Conservation (phyloP, 2,329 filamentous ascomycete species). For the Sarocladiaceae sp. region DNA sequence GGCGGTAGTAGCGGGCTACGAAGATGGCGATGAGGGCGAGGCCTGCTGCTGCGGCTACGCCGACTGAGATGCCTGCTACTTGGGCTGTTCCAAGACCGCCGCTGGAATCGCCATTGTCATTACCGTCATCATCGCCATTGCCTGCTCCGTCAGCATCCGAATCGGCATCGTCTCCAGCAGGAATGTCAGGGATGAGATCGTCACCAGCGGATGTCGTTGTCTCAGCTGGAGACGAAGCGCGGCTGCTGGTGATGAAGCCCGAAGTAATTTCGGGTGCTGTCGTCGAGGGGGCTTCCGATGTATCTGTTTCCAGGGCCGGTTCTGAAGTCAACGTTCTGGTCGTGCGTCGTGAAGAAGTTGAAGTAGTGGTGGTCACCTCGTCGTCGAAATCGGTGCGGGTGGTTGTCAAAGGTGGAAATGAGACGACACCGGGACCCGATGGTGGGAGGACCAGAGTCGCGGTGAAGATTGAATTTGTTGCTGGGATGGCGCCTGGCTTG, state of each 20-base stretch:
- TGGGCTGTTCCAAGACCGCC: conserved; percentile 34
- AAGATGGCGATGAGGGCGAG: conserved; percentile 46
- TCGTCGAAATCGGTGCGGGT: conserved; percentile 1
- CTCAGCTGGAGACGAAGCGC: conserved; percentile 7
- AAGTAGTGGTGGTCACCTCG: conserved; percentile 1
- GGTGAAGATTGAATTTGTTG: conserved; percentile 54
- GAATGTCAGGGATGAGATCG: conserved; percentile 10
- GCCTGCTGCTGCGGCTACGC: conserved; percentile 43
- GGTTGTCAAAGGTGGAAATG: conserved; percentile 21
- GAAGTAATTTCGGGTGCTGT: conserved; percentile 3
- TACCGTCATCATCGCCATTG: conserved; percentile 13
- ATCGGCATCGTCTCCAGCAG: neutral
- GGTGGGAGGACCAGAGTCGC: conserved; percentile 46
- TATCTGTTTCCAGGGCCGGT: conserved; percentile 7
- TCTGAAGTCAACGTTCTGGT: conserved; percentile 4
- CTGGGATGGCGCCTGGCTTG: conserved; percentile 44
- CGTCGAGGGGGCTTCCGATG: conserved; percentile 8
- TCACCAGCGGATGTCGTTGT: conserved; percentile 10
- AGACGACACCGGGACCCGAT: conserved; percentile 21
- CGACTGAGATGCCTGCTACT: conserved; percentile 55
- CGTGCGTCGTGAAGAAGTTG: neutral
- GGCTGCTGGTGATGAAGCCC: conserved; percentile 3
- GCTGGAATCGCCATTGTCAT: neutral
- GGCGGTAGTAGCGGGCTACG: conserved; percentile 36
- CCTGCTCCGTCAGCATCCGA: neutral